Evolutionary conservation across 2,329 filamentous ascomycete genomes (phyloP), one percentile per base, ranked within the genome.

Genomic region (Ceratocystis ficicola): DNA sequence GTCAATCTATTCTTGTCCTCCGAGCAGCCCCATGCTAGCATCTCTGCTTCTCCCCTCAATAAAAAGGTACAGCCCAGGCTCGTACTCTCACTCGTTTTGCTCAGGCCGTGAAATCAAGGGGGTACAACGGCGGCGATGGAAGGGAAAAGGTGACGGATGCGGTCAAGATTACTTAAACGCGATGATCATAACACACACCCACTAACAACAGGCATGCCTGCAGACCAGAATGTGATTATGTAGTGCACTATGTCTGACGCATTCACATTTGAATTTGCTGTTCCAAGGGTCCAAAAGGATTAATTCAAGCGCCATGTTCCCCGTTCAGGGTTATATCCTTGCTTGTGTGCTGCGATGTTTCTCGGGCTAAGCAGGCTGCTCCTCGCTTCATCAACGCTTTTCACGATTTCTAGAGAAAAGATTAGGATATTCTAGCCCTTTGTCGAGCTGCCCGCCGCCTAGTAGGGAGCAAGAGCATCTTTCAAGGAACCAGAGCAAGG

Each of bases 161-260:
- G 55, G 55, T 59, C 55, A 59, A 59, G 55, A n/a, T n/a, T 28
- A 28, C 55, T 59, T 59, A 32, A n/a, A 59, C 55, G 55, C 28
- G 55, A 59, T 22, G 55, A 59, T 59, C 55, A 59, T 59, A 59
- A 36, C 55, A 59, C 7, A 10, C 4, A 8, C 5, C 25, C 7
- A 36, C 55, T 59, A 59, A 36, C 12, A 59, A 25, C 55, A 59
- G 3, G 15, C 55, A 59, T 59, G n/a, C n/a, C 36, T 41, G 36
- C 10, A 41, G 36, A 41, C 36, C 36, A 41, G 28, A 17, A 59
- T 59, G 52, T 57, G 28, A 1, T 32, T 57, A 32, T 57, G 25
- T n/a, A 57, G 28, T 57, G 8, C 8, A 8, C 22, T 15, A 50
- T 50, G 48, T 50, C 48, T 48, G 46, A 48, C n/a, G 46, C 46